Evolutionary conservation across 805 yeast genomes (phyloP).

Genomic region (Saccharomycopsis malanga): DNA sequence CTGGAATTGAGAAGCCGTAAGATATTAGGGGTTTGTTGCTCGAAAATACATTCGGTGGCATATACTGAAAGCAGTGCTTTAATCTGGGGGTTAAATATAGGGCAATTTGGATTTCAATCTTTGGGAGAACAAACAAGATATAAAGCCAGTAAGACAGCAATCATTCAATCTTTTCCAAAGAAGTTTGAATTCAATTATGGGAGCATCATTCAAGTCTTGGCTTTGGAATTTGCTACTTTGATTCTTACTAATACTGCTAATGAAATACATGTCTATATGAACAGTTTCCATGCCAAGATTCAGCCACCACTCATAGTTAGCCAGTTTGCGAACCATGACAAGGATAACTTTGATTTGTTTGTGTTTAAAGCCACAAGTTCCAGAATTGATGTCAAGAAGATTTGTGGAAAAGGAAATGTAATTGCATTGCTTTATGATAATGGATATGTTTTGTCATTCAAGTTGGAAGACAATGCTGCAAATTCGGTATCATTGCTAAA

Average conservation of each 20-base stretch:
- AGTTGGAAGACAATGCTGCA: constrained; percentile 24
- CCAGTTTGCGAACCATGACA: constrained; percentile 8
- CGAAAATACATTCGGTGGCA: constrained; percentile 63
- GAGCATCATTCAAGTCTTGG: constrained; percentile 46
- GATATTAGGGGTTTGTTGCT: constrained; percentile 47
- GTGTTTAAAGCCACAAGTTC: constrained; percentile 45
- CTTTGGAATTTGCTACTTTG: constrained; percentile 65
- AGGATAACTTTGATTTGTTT: constrained; percentile 45
- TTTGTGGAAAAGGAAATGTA: constrained; percentile 35
- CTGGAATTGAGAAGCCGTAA: constrained; percentile 33
- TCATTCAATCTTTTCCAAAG: constrained; percentile 34
- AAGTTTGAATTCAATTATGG: constrained; percentile 39
- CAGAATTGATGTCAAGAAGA: constrained; percentile 29
- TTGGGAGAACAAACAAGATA: constrained; percentile 29
- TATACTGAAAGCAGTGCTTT: constrained; percentile 43
- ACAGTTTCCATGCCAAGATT: constrained; percentile 50
- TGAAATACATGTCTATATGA: constrained; percentile 56
- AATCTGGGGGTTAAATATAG: constrained; percentile 75
- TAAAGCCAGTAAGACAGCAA: constrained; percentile 31
- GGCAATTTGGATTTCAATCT: constrained; percentile 63
- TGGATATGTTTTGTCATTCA: constrained; percentile 49
- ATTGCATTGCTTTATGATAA: constrained; percentile 47
- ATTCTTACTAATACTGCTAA: constrained; percentile 46
- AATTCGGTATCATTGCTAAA: constrained; percentile 35
- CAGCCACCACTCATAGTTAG: constrained; percentile 26